phyloP scores from a whole-genome alignment of 2,329 filamentous ascomycete species.

The Trichoderma endophyticum region DNA sequence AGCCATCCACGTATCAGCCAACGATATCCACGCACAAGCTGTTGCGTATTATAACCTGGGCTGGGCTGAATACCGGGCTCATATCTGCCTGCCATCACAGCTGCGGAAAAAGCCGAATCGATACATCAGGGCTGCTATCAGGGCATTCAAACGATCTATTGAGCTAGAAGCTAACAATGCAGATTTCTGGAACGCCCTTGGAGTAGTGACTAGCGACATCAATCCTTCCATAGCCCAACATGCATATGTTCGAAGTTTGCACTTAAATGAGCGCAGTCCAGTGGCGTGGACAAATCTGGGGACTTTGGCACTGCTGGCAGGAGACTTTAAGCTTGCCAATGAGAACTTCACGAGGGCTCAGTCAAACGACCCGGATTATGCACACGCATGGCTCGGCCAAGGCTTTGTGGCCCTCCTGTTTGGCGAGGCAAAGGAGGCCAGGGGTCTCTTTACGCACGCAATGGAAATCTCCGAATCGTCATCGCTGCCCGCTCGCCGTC shows the following conservation, averaged over 20 bases:
- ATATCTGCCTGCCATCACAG: slow-evolving; percentile 58
- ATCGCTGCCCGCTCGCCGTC: slow-evolving; percentile 67
- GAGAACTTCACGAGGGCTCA: slow-evolving; percentile 87
- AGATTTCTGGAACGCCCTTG: slow-evolving; percentile 96
- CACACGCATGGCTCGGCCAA: slow-evolving; percentile 91
- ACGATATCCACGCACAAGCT: slow-evolving; percentile 82
- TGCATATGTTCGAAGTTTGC: slow-evolving; percentile 86
- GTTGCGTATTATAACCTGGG: slow-evolving; percentile 98
- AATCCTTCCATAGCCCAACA: slow-evolving; percentile 90
- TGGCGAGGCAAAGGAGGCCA: slow-evolving; percentile 73
- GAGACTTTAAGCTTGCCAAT: slow-evolving; percentile 82
- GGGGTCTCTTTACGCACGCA: slow-evolving; percentile 85
- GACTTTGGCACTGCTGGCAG: slow-evolving; percentile 77
- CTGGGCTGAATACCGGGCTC: slow-evolving; percentile 85
- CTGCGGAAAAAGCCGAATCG: slow-evolving; percentile 58
- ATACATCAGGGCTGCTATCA: slow-evolving; percentile 77
- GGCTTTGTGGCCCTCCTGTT: slow-evolving; percentile 76
- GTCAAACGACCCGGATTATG: slow-evolving; percentile 90
- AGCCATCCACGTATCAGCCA: slow-evolving; percentile 68
- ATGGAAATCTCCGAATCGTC: slow-evolving; percentile 87
- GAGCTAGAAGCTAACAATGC: slow-evolving; percentile 91
- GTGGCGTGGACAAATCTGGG: slow-evolving; percentile 90
- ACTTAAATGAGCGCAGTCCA: slow-evolving; percentile 83
- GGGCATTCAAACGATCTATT: slow-evolving; percentile 92
- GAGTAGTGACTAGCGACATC: slow-evolving; percentile 81